Base-by-base conservation (phyloP, 257 asterid species). In the Solanum sejunctum region DNA sequence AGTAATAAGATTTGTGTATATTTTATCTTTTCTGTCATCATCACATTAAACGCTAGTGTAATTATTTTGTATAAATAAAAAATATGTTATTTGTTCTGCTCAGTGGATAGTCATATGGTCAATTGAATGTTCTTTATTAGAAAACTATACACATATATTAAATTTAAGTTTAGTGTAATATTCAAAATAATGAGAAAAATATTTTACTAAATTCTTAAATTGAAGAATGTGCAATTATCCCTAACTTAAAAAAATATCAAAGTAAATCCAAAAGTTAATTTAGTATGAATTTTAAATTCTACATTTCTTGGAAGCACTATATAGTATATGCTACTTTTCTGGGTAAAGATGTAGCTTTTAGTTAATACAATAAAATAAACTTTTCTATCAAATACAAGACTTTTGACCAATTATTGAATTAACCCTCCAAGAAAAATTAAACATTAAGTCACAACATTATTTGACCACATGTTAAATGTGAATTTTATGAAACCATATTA, bases 391-490 rank as follows among this genome's bases (percentile, higher is more conserved):
- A 49, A 23, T 49, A 49, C 45, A 75, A 49, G 45, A 49, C 61
- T 21, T 21, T 75, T 47, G 81, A 49, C 82, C 45, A 75, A 49
- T 75, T 13, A 15, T 36, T 23, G 82, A 49, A 23, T 13, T 17
- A 28, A 28, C 60, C 49, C 61, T 47, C 36, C 45, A 60, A 81
- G 75, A 79, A 10, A 82, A 64, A 57, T 7, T 43, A 51, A 83
- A 60, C 32, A 47, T 18, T 6, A 32, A 10, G 45, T 17, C 32
- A 39, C 0, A 18, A n/a, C 10, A 81, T 73, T 83, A 81, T 81
- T 79, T 85, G 84, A 85, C 71, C 91, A 85, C 88, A 83, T 85
- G 88, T 20, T 85, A 51, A 79, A 79, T 83, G 84, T 85, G 87
- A 39, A 12, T 15, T 8, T 17, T 47, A 54, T 39, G 18, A 26